A percentile compares a stretch with the other conserved stretches of the same genome.
phyloP scores from a whole-genome alignment of 345 rosid genomes.

The Pistacia integerrima region DNA sequence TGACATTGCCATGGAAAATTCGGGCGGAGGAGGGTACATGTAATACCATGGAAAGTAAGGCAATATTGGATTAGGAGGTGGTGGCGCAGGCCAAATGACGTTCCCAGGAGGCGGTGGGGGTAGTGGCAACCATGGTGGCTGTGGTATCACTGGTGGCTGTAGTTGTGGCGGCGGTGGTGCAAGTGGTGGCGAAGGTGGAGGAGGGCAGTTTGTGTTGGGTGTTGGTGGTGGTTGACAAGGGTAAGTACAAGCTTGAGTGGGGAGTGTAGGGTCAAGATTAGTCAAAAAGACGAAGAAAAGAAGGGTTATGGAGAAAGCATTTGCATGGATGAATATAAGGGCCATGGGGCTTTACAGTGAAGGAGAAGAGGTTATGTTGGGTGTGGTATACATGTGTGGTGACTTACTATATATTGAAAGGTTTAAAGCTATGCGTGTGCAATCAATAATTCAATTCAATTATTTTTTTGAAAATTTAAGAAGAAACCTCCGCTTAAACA shows the following conservation, averaged over 20 bases:
- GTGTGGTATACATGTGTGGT: slow-evolving; percentile 18
- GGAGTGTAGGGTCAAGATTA: slow-evolving; percentile 11
- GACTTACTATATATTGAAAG: neutral
- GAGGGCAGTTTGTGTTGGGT: slow-evolving; percentile 14
- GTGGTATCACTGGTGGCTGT: neutral
- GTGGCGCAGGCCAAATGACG: slow-evolving; percentile 29
- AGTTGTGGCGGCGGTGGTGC: slow-evolving; percentile 6
- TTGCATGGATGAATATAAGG: slow-evolving; percentile 8
- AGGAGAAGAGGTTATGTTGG: neutral
- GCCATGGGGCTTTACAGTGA: slow-evolving; percentile 19
- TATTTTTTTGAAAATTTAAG: too few species aligned
- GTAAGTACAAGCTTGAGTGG: slow-evolving; percentile 27
- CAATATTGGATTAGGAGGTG: slow-evolving; percentile 57
- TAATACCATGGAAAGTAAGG: slow-evolving; percentile 60
- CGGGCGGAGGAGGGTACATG: slow-evolving; percentile 40
- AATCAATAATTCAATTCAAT: too few species aligned
- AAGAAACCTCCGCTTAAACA: too few species aligned
- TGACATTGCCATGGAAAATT: slow-evolving; percentile 16
- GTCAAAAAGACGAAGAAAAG: slow-evolving; percentile 15
- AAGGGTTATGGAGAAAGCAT: neutral
- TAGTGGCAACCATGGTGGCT: neutral
- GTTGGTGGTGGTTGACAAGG: slow-evolving; percentile 46
- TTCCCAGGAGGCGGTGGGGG: slow-evolving; percentile 17
- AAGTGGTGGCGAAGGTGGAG: slow-evolving; percentile 16
- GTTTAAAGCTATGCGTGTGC: neutral